phyloP scores from a whole-genome alignment of 1,139 yeast species.

The Insectozyma bohioensis region DNA sequence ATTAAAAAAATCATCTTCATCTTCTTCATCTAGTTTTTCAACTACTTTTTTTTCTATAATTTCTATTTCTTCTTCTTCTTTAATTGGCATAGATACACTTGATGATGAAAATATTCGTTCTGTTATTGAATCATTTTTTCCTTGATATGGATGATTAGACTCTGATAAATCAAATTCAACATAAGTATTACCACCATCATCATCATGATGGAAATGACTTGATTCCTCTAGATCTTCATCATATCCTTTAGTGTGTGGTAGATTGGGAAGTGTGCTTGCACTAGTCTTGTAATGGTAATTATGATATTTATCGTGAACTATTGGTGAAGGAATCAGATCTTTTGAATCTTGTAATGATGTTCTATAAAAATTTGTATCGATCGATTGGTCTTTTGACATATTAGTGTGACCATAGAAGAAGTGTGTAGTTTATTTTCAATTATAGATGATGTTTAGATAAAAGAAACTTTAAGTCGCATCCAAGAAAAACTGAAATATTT shows the following conservation, averaged over 20 bases:
- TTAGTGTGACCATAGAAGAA: slow-evolving; percentile 2
- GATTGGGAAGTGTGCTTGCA: slow-evolving; percentile 21
- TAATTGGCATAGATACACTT: slow-evolving; percentile 5
- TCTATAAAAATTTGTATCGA: slow-evolving; percentile 5
- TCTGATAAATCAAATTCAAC: slow-evolving; percentile 14
- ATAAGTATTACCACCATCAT: slow-evolving; percentile 7
- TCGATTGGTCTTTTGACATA: slow-evolving; percentile 8
- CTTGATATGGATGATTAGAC: no score
- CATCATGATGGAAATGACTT: not conserved
- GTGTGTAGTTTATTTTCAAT: slow-evolving; percentile 1
- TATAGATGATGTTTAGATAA: no score
- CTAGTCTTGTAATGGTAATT: slow-evolving; percentile 15
- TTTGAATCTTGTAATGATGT: slow-evolving; percentile 3
- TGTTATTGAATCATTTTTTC: slow-evolving; percentile 9
- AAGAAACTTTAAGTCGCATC: no score
- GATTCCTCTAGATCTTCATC: slow-evolving; percentile 6
- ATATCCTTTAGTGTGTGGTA: slow-evolving; percentile 17
- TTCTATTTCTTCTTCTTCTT: slow-evolving; percentile 3
- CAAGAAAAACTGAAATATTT: no score
- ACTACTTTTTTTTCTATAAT: slow-evolving; percentile 6
- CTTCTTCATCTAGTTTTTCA: slow-evolving; percentile 8
- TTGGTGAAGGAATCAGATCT: slow-evolving; percentile 10
- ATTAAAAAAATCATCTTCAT: slow-evolving; percentile 39
- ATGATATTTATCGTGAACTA: slow-evolving; percentile 4
- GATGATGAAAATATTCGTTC: slow-evolving; percentile 10